A percentile compares a stretch with the other conserved stretches of the same genome.
phyloP scores from a whole-genome alignment of 2,329 filamentous ascomycete genomes.

The Pyricularia sp. region DNA sequence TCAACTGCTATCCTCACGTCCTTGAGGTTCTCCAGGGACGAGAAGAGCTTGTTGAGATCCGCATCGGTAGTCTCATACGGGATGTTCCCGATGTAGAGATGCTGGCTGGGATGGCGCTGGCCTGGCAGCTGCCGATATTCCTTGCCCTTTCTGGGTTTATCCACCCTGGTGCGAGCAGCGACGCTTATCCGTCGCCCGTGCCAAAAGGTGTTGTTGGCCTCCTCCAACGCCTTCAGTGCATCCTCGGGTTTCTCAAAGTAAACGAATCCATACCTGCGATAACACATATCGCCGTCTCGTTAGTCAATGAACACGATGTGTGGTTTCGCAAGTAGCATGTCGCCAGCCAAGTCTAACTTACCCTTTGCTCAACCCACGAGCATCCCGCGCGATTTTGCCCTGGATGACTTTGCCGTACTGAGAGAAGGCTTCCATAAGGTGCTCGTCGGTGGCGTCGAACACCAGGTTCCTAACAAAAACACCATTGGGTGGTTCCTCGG shows the following conservation, averaged over 20 bases:
- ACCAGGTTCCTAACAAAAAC: conserved; percentile 22
- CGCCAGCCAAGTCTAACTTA: conserved; percentile 7
- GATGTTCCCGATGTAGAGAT: conserved; percentile 71
- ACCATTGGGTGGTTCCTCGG: conserved; percentile 8
- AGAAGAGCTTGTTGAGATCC: conserved; percentile 69
- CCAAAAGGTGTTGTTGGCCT: conserved; percentile 23
- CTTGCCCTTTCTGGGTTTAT: no score
- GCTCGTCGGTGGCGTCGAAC: conserved; percentile 21
- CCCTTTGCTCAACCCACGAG: conserved; percentile 22
- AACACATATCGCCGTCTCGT: conserved; percentile 1
- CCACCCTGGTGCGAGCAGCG: conserved; percentile 8
- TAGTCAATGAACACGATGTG: conserved; percentile 2
- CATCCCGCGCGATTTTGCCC: conserved; percentile 16
- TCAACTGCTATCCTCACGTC: conserved; percentile 78
- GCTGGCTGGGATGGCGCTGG: conserved; percentile 11
- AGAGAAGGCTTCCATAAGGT: conserved; percentile 19
- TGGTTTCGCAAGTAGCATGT: not conserved
- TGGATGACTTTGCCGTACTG: conserved; percentile 17
- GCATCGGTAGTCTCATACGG: conserved; percentile 74
- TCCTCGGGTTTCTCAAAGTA: conserved; percentile 13
- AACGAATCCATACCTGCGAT: conserved; percentile 21
- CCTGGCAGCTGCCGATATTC: no score
- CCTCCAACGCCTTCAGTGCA: conserved; percentile 13
- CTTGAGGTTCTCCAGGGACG: conserved; percentile 51
- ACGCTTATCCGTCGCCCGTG: conserved; percentile 22